Evolutionary conservation across 768 basidiomycete genomes (phyloP), one percentile per base, ranked within the genome.

Genomic region (Daedaleopsis sinensis): DNA sequence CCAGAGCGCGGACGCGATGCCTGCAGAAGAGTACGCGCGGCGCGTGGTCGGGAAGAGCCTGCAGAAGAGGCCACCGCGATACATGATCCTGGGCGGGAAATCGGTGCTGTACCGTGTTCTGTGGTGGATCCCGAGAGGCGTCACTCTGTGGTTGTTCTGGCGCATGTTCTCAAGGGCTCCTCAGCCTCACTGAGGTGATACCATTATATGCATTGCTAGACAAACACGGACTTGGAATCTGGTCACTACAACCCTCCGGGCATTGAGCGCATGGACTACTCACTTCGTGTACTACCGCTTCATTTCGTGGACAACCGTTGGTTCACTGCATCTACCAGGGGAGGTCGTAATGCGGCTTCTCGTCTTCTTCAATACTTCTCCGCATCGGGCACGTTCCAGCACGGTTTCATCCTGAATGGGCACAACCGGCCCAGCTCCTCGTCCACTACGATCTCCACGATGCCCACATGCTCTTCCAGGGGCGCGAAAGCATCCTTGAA

Each of bases 1-100:
- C 67, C 88, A 89, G 68, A 58, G 43, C 24, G 7, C 54, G 37
- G 61, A 55, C 36, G 37, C 68, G 21, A 60, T 72, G 53, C 60
- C 71, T 21, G 47, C 65, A 18, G 66, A 63, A 16, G 63, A 62
- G 50, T 67, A 70, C 52, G 62, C 71, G 36, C 51, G 56, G 38
- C 42, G 36, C 24, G 67, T 68, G 13, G 71, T 69, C 16, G 37
- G 36, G 19, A 21, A 27, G 44, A 63, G 43, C 27, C 18, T 68
- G 13, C 38, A 44, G 54, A 18, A 16, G 43, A 58, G 27, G 44
- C 64, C 64, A 46, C 67, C 67, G 51, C 23, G 64, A 47, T 52
- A 59, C 35, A 53, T 68, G 62, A 57, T 58, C 35, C 55, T 68
- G 27, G 67, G 67, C 2, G 57, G 54, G 7, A 63, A 63, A 49